Evolutionary conservation across 1,284 basidiomycete species (phyloP), one percentile per base, ranked within the genome.

Genomic region (Malassezia pachydermatis): DNA sequence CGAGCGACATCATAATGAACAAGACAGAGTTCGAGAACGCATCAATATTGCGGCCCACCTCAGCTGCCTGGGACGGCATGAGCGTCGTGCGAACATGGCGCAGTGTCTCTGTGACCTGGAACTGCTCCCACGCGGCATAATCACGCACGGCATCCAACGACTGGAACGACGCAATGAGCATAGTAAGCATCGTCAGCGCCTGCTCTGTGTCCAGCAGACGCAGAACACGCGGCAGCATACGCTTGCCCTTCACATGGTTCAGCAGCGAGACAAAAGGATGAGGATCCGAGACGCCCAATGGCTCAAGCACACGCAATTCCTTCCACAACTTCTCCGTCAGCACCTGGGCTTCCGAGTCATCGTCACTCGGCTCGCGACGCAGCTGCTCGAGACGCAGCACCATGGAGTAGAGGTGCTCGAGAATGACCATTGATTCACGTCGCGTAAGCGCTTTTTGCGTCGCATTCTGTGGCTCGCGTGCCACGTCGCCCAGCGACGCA

Each of bases 261-360:
- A 99, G 78, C 34, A 99, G 78, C 2, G 89, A 88, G 60, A 98
- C 84, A 75, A 99, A 96, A 0, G 94, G 94, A 75, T 98, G 94
- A 4, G 92, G 92, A 55, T 85, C 87, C 84, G 88, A 89, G 29
- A 87, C 84, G 69, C 90, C 88, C 10, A 98, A 79, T 22, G 89
- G 88, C 36, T 88, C 84, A 77, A 87, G 82, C 19, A 96, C 84
- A 64, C 84, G 79, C 38, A 95, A 74, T 38, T 81, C 81, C 51
- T 80, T 78, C 86, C 88, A 98, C 51, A 96, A 77, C 29, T 42
- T 40, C 10, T 53, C 44, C 8, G 58, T 55, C 19, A 70, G 57
- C 10, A 48, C 46, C 19, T 58, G 54, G 22, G 67, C 51, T 17
- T 45, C 59, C 4, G 41, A 41, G 10, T 19, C 41, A 13, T 48